A percentile compares a stretch with the other conserved stretches of the same genome.
Conservation (phyloP, 441 rosid species). For the Arabidopsis lyrata region DNA sequence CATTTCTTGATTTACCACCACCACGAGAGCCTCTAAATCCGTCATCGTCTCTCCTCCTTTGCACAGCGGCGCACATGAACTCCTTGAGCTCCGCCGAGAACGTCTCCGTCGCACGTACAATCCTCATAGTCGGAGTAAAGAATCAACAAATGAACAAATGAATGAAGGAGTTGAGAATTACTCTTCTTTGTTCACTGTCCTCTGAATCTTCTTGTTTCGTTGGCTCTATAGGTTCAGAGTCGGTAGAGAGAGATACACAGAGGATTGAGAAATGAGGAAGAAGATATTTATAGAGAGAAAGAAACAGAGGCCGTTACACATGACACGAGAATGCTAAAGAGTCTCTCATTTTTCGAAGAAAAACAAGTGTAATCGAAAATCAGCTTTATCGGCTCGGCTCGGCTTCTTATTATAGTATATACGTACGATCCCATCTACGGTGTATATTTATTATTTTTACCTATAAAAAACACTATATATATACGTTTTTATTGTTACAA, state of each 20-base stretch:
- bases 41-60: slow-evolving; percentile 54
- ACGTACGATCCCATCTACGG: neutral
- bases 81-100: slow-evolving; percentile 52
- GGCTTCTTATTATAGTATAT: neutral
- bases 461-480: no score
- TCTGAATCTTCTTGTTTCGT: neutral
- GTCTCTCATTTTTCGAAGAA: slow-evolving; percentile 25
- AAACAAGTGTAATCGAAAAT: neutral
- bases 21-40: slow-evolving; percentile 30
- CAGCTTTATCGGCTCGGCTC: slow-evolving; percentile 40
- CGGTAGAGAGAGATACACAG: slow-evolving; percentile 24
- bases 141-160: neutral
- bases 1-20: slow-evolving; percentile 23
- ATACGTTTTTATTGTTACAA: neutral
- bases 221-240: neutral
- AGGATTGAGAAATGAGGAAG: slow-evolving; percentile 8
- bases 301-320: slow-evolving; percentile 38
- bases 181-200: slow-evolving; percentile 1
- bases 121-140: slow-evolving; percentile 47
- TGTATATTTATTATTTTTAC: neutral
- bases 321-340: slow-evolving; percentile 17
- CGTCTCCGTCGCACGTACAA: slow-evolving; percentile 50
- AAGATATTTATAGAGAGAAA: slow-evolving; percentile 7
- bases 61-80: slow-evolving; percentile 53
- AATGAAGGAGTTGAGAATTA: neutral